Percentiles rank a stretch among this genome's conserved stretches.
Conservation (phyloP, 768 basidiomycete genomes). For the Kwoniella sp. region DNA sequence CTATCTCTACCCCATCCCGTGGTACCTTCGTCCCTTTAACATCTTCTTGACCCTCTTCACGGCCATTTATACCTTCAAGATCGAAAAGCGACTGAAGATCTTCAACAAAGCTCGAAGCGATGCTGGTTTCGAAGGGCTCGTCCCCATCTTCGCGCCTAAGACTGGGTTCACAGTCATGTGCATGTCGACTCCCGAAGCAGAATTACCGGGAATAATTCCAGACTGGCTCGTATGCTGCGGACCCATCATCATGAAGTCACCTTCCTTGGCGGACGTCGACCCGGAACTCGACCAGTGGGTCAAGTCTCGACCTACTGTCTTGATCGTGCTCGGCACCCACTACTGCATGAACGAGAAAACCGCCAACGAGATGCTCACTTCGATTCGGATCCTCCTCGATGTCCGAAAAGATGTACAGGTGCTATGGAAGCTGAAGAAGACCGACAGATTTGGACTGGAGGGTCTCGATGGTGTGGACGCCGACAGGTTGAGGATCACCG, state of each 20-base stretch:
- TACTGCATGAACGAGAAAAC: slow-evolving; percentile 2
- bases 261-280: slow-evolving; percentile 17
- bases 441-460: slow-evolving; percentile 18
- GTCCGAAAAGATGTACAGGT: slow-evolving; percentile 30
- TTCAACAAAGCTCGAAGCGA: slow-evolving; percentile 22
- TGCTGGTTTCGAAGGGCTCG: slow-evolving; percentile 27
- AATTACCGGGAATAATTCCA: slow-evolving; percentile 26
- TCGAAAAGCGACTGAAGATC: slow-evolving; percentile 16
- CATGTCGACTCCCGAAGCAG: slow-evolving; percentile 29
- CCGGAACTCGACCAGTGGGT: slow-evolving; percentile 28
- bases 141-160: slow-evolving; percentile 14
- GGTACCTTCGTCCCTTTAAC: slow-evolving; percentile 26
- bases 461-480: not conserved
- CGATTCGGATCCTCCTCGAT: slow-evolving; percentile 20
- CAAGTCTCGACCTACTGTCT: slow-evolving; percentile 10
- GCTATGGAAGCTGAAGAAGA: slow-evolving; percentile 28
- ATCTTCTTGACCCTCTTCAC: slow-evolving; percentile 16
- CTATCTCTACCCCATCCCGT: slow-evolving; percentile 27
- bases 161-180: slow-evolving; percentile 15
- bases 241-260: slow-evolving; percentile 25
- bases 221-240: slow-evolving; percentile 26
- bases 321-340: slow-evolving; percentile 35
- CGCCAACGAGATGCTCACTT: slow-evolving; percentile 17
- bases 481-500: slow-evolving; percentile 29
- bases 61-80: slow-evolving; percentile 5